Base-by-base conservation (phyloP, 495 filamentous ascomycete genomes). In the Penicillium odoratum region DNA sequence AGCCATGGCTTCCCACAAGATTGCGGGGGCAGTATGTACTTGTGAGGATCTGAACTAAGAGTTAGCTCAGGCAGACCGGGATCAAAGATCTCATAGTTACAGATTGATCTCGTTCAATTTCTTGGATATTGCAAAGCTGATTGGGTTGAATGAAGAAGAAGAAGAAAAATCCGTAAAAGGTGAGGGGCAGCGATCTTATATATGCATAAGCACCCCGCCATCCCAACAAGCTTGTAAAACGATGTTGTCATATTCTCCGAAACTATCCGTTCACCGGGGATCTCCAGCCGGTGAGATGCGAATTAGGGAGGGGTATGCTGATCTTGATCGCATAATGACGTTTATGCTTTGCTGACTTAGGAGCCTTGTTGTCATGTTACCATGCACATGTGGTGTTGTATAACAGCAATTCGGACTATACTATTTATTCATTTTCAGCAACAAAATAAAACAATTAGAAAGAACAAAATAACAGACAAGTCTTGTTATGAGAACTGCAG, bases 1-100 rank as follows among this genome's bases (percentile, higher is more conserved):
- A 58, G 67, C 61, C 74, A 77, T 74, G 71, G 63, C 74, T 79
- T 72, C 74, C 75, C 66, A 70, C 45, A 42, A 25, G 56, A 16
- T 46, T 29, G 53, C 42, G 64, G 54, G 57, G 54, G 64, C 38
- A 40, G 30, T 58, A 61, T 67, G 64, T 69, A 69, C 67, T 62
- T 67, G 56, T 42, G 31, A 42, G 11, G 46, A 55, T 61, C 55
- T 61, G 50, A 18, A 50, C 7, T 45, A 29, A 56, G 9, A 44
- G 63, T 70, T 36, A 70, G 67, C 59, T 29, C 48, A 53, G 57
- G 28, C 10, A n/a, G 15, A 36, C 30, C 15, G 30, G 0, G n/a
- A 36, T 18, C 9, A 16, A 31, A 21, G 40, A 48, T 33, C 15
- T 38, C 10, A 56, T 68, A 69, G 59, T 69, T 69, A 69, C 67